Evolutionary conservation across 1,284 basidiomycete species (phyloP).

Genomic region (Laetiporus sulphureus): DNA sequence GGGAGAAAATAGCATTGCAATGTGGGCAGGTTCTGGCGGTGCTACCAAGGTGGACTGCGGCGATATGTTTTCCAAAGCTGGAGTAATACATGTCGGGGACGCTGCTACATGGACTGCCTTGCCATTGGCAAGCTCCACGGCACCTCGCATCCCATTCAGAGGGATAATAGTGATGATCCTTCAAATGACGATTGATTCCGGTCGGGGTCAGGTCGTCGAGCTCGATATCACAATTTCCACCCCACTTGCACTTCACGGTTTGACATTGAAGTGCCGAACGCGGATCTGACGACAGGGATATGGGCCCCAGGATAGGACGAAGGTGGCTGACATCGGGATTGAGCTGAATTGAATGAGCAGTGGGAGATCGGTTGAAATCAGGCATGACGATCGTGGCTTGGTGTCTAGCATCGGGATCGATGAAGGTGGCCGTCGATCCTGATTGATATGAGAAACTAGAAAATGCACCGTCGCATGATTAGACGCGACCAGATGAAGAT

Average conservation of each 20-base stretch:
- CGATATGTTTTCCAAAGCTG: constrained; percentile 7
- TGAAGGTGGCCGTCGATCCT: no score
- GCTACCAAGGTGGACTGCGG: constrained; percentile 2
- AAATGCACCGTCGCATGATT: no score
- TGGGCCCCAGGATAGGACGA: no score
- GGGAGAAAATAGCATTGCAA: background rate
- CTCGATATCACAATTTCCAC: background rate
- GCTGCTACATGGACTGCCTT: background rate
- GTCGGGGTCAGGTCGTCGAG: background rate
- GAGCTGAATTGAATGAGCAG: no score
- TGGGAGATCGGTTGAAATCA: no score
- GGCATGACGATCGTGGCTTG: no score
- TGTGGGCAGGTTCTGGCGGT: background rate
- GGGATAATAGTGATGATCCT: background rate
- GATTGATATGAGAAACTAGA: no score
- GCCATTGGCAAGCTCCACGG: constrained; percentile 4
- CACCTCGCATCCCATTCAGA: background rate
- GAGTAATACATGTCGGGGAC: background rate
- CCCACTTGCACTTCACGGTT: constrained; percentile 4
- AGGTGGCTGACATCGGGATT: no score
- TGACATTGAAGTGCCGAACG: no score
- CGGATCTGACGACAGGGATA: no score
- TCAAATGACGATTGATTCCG: constrained; percentile 4
- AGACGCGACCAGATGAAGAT: no score
- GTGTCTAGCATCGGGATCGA: no score